Base-by-base conservation (phyloP, 192 early-diverging fungal species). In the Dissophora globulifera region DNA sequence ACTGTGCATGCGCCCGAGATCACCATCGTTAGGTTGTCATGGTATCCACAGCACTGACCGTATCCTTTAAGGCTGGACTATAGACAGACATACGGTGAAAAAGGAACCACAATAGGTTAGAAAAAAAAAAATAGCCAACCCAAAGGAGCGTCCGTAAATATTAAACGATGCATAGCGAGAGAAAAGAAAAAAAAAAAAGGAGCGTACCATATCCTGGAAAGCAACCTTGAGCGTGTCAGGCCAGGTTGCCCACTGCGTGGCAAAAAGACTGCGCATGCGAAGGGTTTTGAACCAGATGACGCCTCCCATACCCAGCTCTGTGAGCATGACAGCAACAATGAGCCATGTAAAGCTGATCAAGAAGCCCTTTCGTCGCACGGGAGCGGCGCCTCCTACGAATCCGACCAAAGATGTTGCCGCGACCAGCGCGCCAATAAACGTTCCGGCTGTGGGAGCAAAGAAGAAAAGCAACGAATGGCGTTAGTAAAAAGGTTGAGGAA, bases 221-320 rank as follows among this genome's bases (percentile, higher is more conserved):
- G 49, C 51, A 23, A 64, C n/a, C 45, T 68, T 78, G 27, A 58
- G 61, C 2, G 48, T 12, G 16, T 57, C 38, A 27, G 42, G 12
- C 80, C 64, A 82, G 2, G 12, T 49, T 2, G 46, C 2, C 80
- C 80, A 81, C 12, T 72, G 64, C 7, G 58, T 32, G 4, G 40
- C 47, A 62, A 62, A 78, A 2, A 65, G 47, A 51, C 61, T 58
- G 17, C 74, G 47, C 76, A 78, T 78, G 15, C 70, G 26, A 17
- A 82, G 35, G 20, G 80, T 82, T 33, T 71, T 65, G 66, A 82
- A 82, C 80, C 80, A 82, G 56, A 82, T 78, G 8, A 54, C 47
- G 4, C 64, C 80, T 0, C 80, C 80, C 23, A 82, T 48, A 13
- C 47, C 43, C 40, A 82, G 45, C 20, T 78, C 58, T 17, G 64